phyloP scores from a whole-genome alignment of 176 grass and related monocot species.

The Coix lacrymajobi region DNA sequence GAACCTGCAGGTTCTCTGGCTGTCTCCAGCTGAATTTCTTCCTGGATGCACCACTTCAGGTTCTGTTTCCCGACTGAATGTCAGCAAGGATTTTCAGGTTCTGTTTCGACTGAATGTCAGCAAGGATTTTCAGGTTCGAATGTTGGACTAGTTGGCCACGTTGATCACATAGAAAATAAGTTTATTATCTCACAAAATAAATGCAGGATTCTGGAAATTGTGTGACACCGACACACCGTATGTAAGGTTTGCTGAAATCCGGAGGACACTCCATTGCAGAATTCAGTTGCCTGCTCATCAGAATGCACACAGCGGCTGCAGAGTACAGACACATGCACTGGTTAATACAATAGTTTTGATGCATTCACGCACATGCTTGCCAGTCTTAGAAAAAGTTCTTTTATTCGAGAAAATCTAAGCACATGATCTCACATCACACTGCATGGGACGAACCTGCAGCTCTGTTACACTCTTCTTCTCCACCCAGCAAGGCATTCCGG shows the following conservation, averaged over 20 bases:
- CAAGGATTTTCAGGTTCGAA: too few species aligned
- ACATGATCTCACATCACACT: neutral
- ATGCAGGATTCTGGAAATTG: neutral
- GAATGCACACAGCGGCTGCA: neutral
- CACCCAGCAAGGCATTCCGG: neutral
- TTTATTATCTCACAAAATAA: too few species aligned
- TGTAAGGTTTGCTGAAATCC: neutral
- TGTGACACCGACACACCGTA: neutral
- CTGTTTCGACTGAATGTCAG: too few species aligned
- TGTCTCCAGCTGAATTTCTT: too few species aligned
- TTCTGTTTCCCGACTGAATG: too few species aligned
- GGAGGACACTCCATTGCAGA: neutral
- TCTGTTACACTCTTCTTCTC: neutral
- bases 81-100: too few species aligned
- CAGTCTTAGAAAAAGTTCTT: neutral
- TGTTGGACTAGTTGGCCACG: too few species aligned
- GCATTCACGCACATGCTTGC: neutral
- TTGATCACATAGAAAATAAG: neutral
- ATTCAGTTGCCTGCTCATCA: neutral
- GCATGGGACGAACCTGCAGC: neutral
- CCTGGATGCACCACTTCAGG: too few species aligned
- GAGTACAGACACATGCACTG: neutral
- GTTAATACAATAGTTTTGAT: neutral
- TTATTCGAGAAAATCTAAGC: neutral
- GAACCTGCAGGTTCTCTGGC: too few species aligned